phyloP scores from a whole-genome alignment of 2,329 filamentous ascomycete genomes.

The Cryphonectria carpinicola region DNA sequence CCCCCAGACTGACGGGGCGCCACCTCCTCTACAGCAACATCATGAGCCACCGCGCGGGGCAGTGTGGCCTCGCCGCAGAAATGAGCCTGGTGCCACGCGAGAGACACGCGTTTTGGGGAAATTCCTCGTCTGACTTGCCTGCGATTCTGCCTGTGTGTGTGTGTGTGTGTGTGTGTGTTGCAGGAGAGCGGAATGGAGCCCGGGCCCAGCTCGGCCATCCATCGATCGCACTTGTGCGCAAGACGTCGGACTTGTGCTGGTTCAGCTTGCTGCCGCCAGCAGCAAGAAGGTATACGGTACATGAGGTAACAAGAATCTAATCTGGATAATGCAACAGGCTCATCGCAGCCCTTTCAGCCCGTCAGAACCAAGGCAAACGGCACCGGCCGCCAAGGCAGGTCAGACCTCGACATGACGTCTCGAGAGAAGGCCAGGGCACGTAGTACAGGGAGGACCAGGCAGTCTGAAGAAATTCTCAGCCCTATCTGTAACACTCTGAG shows the following conservation, averaged over 20 bases:
- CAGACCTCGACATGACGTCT: not conserved
- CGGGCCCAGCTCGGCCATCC: not conserved
- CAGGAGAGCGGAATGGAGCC: not conserved
- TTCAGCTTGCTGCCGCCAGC: not conserved
- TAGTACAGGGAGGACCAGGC: not conserved
- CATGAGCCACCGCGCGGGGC: slow-evolving; percentile 9
- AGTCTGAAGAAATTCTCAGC: not conserved
- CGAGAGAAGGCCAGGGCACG: not conserved
- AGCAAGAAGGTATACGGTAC: not conserved
- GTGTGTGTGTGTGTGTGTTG: not conserved
- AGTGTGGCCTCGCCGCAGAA: slow-evolving; percentile 12
- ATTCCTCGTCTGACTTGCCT: not conserved
- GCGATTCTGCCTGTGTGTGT: not conserved
- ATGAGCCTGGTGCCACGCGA: slow-evolving; percentile 8
- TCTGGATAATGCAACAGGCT: not conserved
- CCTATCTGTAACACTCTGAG: not conserved
- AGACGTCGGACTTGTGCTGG: not conserved
- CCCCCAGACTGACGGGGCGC: slow-evolving; percentile 3
- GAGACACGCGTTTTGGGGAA: not conserved
- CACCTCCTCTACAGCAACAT: not conserved
- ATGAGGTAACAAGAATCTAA: not conserved
- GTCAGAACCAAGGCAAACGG: not conserved
- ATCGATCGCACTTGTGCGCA: slow-evolving; percentile 1
- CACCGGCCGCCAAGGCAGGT: not conserved
- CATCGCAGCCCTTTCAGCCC: not conserved